Base-by-base conservation (phyloP, 306 rosid genomes). In the Fagus crenata region DNA sequence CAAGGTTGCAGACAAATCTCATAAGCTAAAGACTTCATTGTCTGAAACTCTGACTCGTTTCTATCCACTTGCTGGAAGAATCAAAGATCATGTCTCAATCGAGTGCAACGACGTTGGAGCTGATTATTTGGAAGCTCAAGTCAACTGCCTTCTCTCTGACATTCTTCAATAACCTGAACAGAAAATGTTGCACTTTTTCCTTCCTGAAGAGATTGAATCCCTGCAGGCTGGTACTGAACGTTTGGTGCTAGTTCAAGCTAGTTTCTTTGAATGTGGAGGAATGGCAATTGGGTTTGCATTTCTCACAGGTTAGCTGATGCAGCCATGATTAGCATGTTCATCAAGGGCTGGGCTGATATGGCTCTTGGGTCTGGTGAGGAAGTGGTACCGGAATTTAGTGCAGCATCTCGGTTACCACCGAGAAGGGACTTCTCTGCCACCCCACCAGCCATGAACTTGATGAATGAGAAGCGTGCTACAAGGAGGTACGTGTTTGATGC, bases 31-130 rank as follows among this genome's bases (percentile, higher is more conserved):
- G 73, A 35, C 37, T 32, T 84, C 85, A 4, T 82, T 86, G n/a
- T 77, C 86, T 2, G 49, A 68, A 7, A 64, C 77, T 36, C 36
- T 84, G 6, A 46, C 77, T 56, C 53, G 36, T 22, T 85, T 81
- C 78, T 83, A 88, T 71, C 91, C 88, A 0, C 51, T 85, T 4
- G 87, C 89, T 4, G 88, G 91, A 0, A 73, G 86, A 54, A 41
- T 84, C 18, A 85, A 67, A 42, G 76, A 75, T 14, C 35, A 73
- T 4, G 11, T 51, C 28, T 67, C 65, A 7, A 61, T 88, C 5
- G 75, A 83, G 0, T 85, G 86, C 49, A 74, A 68, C 15, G 82
- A 85, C 12, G 82, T 71, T 2, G 89, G 89, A 0, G 86, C 54
- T 1, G 63, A 36, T 13, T 88, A 73, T 33, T 56, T 75, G 3